phyloP scores from a whole-genome alignment of 176 grass and related monocot genomes.

The Carex littledalei region DNA sequence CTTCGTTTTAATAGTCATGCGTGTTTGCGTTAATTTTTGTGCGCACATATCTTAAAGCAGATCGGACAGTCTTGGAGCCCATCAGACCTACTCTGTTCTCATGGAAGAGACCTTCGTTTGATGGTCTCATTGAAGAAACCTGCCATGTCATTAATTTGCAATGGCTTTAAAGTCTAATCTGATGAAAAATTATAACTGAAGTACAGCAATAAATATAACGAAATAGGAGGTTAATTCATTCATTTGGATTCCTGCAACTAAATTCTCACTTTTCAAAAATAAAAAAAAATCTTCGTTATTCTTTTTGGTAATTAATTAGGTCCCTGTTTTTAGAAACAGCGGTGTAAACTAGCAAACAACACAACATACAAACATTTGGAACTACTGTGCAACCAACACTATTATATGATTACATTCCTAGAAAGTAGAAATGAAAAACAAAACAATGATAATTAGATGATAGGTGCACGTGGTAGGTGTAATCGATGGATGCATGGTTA shows the following conservation, averaged over 20 bases:
- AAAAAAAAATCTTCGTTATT: not conserved
- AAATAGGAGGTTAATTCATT: not conserved
- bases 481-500: slow-evolving; percentile 2
- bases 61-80: too few relatives aligned
- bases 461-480: slow-evolving; percentile 29
- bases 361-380: not conserved
- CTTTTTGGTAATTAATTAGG: not conserved
- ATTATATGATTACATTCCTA: not conserved
- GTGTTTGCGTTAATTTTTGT: too few relatives aligned
- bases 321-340: slow-evolving; percentile 3
- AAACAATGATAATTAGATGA: not conserved
- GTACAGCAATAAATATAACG: not conserved
- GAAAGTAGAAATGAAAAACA: not conserved
- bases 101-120: too few relatives aligned
- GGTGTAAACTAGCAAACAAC: not conserved
- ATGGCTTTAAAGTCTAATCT: too few relatives aligned
- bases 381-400: not conserved
- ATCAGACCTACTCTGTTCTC: too few relatives aligned
- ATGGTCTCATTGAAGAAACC: too few relatives aligned
- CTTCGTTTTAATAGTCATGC: too few relatives aligned
- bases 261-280: not conserved
- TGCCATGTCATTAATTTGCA: too few relatives aligned
- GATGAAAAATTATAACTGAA: not conserved
- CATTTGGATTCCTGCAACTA: not conserved
- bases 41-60: too few relatives aligned